Evolutionary conservation across 139 green algal genomes (phyloP).

Genomic region (Chlorella sp.): DNA sequence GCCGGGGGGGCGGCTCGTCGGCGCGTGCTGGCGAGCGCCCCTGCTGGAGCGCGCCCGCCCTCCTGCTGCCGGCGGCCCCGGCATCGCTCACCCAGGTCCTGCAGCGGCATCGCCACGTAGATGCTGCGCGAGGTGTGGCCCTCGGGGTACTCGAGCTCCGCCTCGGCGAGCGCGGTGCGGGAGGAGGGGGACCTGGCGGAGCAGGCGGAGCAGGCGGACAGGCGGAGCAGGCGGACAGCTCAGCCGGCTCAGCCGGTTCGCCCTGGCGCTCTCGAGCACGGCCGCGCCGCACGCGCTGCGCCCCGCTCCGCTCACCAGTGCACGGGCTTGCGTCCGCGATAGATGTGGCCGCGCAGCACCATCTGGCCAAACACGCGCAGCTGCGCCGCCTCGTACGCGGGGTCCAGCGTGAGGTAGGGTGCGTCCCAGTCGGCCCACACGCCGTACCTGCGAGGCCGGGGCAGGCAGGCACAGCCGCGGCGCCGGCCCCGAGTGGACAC

Average conservation of each 20-base stretch:
- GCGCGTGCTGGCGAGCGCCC: no score
- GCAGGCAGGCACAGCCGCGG: not conserved
- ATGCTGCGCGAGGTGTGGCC: constrained; percentile 89
- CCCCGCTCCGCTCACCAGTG: no score
- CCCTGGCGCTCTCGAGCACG: no score
- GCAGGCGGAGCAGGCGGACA: no score
- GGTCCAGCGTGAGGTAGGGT: constrained; percentile 95
- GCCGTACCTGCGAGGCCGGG: constrained; percentile 71
- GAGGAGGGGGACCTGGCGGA: no score
- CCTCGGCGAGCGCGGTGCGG: constrained; percentile 95
- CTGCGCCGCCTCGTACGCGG: constrained; percentile 90
- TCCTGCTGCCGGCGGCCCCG: not conserved
- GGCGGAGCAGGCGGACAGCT: no score
- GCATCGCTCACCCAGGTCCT: constrained; percentile 17
- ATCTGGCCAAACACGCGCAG: constrained; percentile 94
- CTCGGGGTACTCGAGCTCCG: constrained; percentile 99
- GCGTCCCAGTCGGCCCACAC: constrained; percentile 94
- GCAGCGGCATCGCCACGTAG: constrained; percentile 91
- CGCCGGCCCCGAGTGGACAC: not conserved
- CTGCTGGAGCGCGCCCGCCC: not conserved
- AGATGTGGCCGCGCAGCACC: constrained; percentile 97
- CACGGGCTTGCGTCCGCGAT: constrained; percentile 94
- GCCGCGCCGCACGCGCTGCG: no score
- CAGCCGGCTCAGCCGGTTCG: no score
- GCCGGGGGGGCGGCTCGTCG: not conserved